Evolutionary conservation across 768 basidiomycete genomes (phyloP).

Genomic region (Pulveroboletus frians): DNA sequence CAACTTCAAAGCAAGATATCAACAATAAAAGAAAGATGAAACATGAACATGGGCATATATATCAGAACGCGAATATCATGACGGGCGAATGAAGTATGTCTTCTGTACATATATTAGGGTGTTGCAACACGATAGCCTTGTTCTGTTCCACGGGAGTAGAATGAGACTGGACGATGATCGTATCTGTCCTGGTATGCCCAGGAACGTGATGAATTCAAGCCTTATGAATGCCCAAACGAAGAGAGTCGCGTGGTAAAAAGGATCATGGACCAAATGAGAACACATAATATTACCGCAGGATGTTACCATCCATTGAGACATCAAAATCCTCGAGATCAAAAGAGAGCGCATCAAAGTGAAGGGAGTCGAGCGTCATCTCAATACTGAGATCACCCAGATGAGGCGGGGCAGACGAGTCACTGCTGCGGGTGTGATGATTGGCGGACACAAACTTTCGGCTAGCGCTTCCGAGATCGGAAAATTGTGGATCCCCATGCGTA

Average conservation of each 20-base stretch:
- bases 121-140: background rate
- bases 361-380: conserved; percentile 66
- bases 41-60: conserved; percentile 11
- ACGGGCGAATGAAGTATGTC: conserved; percentile 3
- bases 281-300: conserved; percentile 10
- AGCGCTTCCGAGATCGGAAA: conserved; percentile 17
- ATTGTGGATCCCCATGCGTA: conserved; percentile 9
- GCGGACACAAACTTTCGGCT: conserved; percentile 13
- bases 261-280: background rate
- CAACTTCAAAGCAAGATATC: conserved; percentile 3
- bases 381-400: conserved; percentile 40
- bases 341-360: conserved; percentile 67
- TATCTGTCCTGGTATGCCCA: conserved; percentile 1
- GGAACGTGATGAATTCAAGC: conserved; percentile 3
- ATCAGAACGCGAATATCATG: conserved; percentile 13
- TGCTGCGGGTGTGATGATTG: background rate
- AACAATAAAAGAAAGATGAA: conserved; percentile 12
- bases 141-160: conserved; percentile 1
- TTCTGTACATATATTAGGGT: conserved; percentile 4
- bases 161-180: background rate
- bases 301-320: conserved; percentile 18
- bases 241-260: conserved; percentile 1
- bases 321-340: conserved; percentile 59
- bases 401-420: background rate
- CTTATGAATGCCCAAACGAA: conserved; percentile 7